Percentiles rank a stretch among this genome's conserved stretches.
Evolutionary conservation across 2,329 filamentous ascomycete species (phyloP).

Genomic region (Ophioceras dolichostomum): DNA sequence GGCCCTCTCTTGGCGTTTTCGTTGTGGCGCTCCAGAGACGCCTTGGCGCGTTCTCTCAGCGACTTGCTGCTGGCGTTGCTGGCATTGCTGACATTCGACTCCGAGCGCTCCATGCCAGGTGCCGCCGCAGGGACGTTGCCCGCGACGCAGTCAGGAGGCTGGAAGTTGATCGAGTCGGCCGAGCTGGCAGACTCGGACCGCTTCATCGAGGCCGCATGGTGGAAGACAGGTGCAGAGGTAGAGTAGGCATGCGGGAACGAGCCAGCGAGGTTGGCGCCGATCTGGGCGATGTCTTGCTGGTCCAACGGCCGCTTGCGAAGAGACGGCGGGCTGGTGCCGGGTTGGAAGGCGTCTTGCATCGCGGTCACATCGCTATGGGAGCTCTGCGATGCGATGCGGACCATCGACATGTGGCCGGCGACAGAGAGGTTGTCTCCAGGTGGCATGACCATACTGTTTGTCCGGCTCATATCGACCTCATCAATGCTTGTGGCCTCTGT

Average conservation of each 20-base stretch:
- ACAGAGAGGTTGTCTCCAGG: constrained; percentile 13
- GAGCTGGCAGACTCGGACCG: constrained; percentile 23
- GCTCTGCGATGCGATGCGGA: constrained; percentile 18
- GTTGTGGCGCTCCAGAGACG: constrained; percentile 32
- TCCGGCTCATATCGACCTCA: constrained; percentile 18
- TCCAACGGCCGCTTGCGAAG: constrained; percentile 5
- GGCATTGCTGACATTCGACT: constrained; percentile 25
- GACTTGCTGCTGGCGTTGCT: constrained; percentile 35
- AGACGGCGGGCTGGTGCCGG: not conserved
- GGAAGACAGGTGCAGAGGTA: constrained; percentile 12
- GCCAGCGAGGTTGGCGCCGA: constrained; percentile 22
- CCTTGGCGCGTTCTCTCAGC: constrained; percentile 31
- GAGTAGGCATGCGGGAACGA: constrained; percentile 17
- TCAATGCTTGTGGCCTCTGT: constrained; percentile 19
- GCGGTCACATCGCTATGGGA: constrained; percentile 9
- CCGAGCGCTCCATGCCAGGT: constrained; percentile 25
- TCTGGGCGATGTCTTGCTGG: constrained; percentile 16
- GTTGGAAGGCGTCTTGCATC: not conserved
- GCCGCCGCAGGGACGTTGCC: constrained; percentile 2
- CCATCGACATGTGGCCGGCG: no score
- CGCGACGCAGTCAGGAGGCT: constrained; percentile 1
- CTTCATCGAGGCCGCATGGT: constrained; percentile 26
- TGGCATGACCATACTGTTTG: constrained; percentile 18
- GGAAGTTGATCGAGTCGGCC: not conserved
- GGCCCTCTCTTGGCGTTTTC: constrained; percentile 22